Conservation (phyloP, 192 early-diverging fungal species). For the Backusella westeae region DNA sequence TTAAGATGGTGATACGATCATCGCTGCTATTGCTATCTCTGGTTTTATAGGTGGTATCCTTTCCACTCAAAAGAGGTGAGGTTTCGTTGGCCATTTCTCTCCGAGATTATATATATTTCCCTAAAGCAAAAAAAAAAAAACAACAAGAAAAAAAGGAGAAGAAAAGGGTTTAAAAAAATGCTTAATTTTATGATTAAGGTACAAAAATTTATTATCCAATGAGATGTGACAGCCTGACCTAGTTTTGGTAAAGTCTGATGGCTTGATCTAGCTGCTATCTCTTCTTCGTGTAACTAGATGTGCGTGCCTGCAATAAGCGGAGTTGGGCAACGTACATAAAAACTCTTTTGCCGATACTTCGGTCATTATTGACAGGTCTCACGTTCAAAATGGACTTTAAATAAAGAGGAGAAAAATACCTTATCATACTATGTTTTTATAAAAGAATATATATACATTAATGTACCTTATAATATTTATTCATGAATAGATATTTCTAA, state of each 20-base stretch:
- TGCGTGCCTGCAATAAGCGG: neutral
- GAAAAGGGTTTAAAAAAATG: neutral
- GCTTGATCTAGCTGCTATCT: neutral
- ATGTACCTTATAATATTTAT: neutral
- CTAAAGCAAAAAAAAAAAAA: neutral
- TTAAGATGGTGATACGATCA: neutral
- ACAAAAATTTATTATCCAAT: neutral
- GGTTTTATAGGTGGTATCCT: neutral
- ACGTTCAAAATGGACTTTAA: neutral
- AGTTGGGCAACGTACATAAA: neutral
- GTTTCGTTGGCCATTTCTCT: constrained; percentile 15
- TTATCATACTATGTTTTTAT: neutral
- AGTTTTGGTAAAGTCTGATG: neutral
- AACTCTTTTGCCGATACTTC: neutral
- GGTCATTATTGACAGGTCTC: neutral
- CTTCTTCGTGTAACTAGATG: neutral
- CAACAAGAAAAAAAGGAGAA: neutral
- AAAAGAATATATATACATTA: neutral
- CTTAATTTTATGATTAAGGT: neutral
- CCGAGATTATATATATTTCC: neutral
- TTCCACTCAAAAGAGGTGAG: constrained; percentile 5
- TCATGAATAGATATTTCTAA: neutral
- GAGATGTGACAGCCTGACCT: neutral
- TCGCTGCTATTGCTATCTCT: neutral
- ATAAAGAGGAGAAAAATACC: neutral